Conservation (phyloP, 345 rosid genomes). For the Pistacia atlantica region DNA sequence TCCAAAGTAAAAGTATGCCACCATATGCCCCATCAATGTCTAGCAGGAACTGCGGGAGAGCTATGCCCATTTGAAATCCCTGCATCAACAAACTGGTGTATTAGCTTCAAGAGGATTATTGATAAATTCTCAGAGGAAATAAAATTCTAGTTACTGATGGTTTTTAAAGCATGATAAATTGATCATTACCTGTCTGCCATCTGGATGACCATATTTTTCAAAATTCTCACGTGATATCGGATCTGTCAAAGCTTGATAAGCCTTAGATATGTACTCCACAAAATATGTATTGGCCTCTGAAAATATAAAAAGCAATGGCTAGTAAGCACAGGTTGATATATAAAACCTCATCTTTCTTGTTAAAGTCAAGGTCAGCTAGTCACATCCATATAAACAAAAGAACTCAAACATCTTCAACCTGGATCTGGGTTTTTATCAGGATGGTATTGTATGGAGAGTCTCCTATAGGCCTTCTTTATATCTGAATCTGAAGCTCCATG, state of each 20-base stretch:
- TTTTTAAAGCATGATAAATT: constrained; percentile 14
- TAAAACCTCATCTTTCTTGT: constrained; percentile 8
- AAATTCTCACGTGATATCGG: constrained; percentile 92
- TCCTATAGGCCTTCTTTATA: constrained; percentile 90
- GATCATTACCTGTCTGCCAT: constrained; percentile 83
- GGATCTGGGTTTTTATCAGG: constrained; percentile 99
- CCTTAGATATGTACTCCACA: constrained; percentile 92
- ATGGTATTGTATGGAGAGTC: constrained; percentile 89
- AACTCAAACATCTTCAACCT: constrained; percentile 57
- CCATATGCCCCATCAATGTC: constrained; percentile 95
- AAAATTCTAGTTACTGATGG: constrained; percentile 1
- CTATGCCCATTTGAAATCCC: constrained; percentile 99
- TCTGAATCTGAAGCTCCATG: constrained; percentile 82
- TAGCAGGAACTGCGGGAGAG: constrained; percentile 92
- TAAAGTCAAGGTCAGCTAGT: constrained; percentile 4
- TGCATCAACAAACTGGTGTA: constrained; percentile 32
- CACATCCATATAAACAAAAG: constrained; percentile 13
- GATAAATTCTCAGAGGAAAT: not conserved
- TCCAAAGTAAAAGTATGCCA: constrained; percentile 96
- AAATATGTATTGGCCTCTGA: constrained; percentile 86
- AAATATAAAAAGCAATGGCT: constrained; percentile 15
- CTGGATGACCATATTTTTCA: constrained; percentile 99
- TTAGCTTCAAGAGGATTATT: constrained; percentile 17
- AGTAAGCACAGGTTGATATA: constrained; percentile 12
- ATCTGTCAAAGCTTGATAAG: constrained; percentile 95